A percentile compares a stretch with the other conserved stretches of the same genome.
phyloP scores from a whole-genome alignment of 805 yeast genomes.

The Nakazawaea siamensis region DNA sequence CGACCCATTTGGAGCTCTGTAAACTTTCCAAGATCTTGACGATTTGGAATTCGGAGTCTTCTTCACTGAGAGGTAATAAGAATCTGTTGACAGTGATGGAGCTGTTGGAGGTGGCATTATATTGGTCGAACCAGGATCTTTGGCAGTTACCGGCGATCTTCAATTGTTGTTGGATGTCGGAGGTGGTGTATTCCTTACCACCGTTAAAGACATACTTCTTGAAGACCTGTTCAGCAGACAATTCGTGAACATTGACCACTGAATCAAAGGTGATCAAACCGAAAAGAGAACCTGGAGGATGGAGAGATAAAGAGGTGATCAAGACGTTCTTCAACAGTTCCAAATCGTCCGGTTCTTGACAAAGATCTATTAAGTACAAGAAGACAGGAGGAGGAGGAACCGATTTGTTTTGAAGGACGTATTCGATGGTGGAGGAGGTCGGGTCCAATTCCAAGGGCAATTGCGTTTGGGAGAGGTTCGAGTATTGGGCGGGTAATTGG shows the following conservation, averaged over 20 bases:
- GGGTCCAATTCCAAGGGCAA: constrained; percentile 76
- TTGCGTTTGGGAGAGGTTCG: constrained; percentile 63
- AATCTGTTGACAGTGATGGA: constrained; percentile 31
- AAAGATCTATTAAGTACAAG: constrained; percentile 77
- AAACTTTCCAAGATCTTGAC: constrained; percentile 73
- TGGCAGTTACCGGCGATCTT: constrained; percentile 27
- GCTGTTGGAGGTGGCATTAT: constrained; percentile 21
- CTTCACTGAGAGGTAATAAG: constrained; percentile 25
- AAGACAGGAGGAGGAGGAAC: constrained; percentile 78
- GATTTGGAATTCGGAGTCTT: constrained; percentile 69
- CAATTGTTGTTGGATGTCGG: constrained; percentile 26
- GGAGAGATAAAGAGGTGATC: constrained; percentile 61
- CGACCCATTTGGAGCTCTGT: constrained; percentile 62
- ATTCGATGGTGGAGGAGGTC: constrained; percentile 72
- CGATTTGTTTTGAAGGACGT: constrained; percentile 55
- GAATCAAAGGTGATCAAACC: constrained; percentile 88
- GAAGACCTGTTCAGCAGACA: constrained; percentile 57
- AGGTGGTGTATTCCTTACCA: constrained; percentile 61
- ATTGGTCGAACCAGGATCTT: constrained; percentile 30
- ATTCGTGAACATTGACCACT: constrained; percentile 83
- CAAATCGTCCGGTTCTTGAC: constrained; percentile 84
- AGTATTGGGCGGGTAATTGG: constrained; percentile 76
- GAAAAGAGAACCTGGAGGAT: constrained; percentile 85
- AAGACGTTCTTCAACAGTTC: constrained; percentile 77
- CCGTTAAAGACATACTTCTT: constrained; percentile 85